Evolutionary conservation across 257 asterid species (phyloP).

Genomic region (Osmanthus fragrans): DNA sequence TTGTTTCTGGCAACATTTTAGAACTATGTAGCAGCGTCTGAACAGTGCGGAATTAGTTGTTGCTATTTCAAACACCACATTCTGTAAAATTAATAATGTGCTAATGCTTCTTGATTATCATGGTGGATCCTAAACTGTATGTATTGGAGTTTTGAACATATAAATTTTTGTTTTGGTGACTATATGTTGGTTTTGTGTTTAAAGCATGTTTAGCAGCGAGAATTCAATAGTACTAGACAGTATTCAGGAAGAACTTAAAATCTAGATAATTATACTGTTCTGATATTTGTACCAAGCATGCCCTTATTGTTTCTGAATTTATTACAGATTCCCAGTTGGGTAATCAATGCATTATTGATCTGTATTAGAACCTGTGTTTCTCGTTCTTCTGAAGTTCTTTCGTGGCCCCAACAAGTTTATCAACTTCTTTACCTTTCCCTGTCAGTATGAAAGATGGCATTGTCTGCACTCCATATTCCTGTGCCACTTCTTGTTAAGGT

Average conservation of each 20-base stretch:
- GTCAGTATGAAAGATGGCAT: slow-evolving; percentile 41
- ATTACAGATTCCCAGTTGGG: slow-evolving; percentile 4
- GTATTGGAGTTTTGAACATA: neutral
- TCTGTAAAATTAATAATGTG: slow-evolving; percentile 26
- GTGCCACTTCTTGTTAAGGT: slow-evolving; percentile 52
- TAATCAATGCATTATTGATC: slow-evolving; percentile 11
- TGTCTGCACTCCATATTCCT: slow-evolving; percentile 31
- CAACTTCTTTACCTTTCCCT: slow-evolving; percentile 31
- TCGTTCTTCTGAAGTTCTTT: slow-evolving; percentile 21
- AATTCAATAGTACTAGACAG: neutral
- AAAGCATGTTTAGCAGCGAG: neutral
- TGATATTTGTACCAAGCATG: neutral
- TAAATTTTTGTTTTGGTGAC: neutral
- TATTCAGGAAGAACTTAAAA: too few species aligned
- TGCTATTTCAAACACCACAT: slow-evolving; percentile 33
- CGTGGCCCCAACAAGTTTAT: slow-evolving; percentile 21
- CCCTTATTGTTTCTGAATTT: neutral
- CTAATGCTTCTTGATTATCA: slow-evolving; percentile 22
- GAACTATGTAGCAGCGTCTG: slow-evolving; percentile 29
- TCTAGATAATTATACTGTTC: too few species aligned
- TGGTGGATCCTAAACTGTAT: slow-evolving; percentile 12
- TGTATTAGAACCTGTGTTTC: slow-evolving; percentile 37
- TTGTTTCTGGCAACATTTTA: slow-evolving; percentile 25
- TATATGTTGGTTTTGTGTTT: neutral
- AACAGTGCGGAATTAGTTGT: slow-evolving; percentile 14